These are phyloP conservation scores for Aspergillus haitiensis DNA, from an alignment of 495 filamentous ascomycete species.

Conservation along the genomic window DNA sequence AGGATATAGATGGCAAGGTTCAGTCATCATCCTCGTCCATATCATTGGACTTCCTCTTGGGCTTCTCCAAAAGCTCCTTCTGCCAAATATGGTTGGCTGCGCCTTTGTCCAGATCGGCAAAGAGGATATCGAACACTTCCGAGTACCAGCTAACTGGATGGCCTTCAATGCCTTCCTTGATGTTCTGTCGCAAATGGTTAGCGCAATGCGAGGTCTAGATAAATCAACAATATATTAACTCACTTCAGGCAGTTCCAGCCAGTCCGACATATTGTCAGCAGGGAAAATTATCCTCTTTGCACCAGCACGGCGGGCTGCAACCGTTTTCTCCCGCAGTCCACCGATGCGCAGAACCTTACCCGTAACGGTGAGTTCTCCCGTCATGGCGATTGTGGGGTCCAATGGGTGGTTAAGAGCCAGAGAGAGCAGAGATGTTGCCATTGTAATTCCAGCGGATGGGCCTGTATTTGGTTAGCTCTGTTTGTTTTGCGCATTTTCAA, in stretches of 20 bases:
- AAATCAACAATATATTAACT: constrained; percentile 23
- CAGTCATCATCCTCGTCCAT: constrained; percentile 43
- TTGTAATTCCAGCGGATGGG: constrained; percentile 93
- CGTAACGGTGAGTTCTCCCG: constrained; percentile 95
- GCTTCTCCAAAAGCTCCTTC: constrained; percentile 63
- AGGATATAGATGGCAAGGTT: constrained; percentile 14
- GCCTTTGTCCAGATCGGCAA: constrained; percentile 74
- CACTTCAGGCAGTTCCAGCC: constrained; percentile 96
- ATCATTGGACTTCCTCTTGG: constrained; percentile 47
- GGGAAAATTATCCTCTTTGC: constrained; percentile 97
- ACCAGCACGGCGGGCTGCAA: constrained; percentile 89
- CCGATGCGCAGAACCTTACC: constrained; percentile 97
- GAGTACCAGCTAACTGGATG: constrained; percentile 89
- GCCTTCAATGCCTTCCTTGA: constrained; percentile 92
- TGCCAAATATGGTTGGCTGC: constrained; percentile 72
- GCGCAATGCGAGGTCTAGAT: neutral
- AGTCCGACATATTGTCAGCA: constrained; percentile 89
- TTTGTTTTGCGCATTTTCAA: neutral
- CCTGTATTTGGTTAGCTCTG: constrained; percentile 36
- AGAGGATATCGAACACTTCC: constrained; percentile 90
- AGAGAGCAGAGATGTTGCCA: constrained; percentile 88
- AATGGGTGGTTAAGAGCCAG: constrained; percentile 76
- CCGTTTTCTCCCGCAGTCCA: constrained; percentile 97
- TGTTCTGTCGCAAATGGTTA: constrained; percentile 65
- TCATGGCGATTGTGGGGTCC: constrained; percentile 93